Evolutionary conservation across 768 basidiomycete genomes (phyloP).

Genomic region (Leccinum broughii): DNA sequence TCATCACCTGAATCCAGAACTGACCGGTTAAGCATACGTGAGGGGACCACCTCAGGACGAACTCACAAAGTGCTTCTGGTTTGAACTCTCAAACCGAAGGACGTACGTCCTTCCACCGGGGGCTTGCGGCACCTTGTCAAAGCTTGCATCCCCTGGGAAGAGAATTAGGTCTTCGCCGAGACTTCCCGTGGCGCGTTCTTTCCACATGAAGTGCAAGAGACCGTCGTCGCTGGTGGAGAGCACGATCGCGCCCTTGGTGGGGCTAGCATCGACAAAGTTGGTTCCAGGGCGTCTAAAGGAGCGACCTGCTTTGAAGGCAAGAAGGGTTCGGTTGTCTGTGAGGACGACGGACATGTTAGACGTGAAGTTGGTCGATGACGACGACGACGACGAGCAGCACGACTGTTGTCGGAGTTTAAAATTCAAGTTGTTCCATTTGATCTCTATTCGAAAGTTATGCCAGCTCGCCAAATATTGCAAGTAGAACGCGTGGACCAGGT

Average conservation of each 20-base stretch:
- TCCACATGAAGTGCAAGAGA: conserved; percentile 79
- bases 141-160: conserved; percentile 83
- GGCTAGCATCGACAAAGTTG: conserved; percentile 64
- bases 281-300: conserved; percentile 66
- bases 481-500: too few species aligned
- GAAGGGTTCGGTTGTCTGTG: conserved; percentile 32
- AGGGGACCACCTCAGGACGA: background rate
- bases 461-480: too few species aligned
- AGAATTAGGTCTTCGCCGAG: conserved; percentile 83
- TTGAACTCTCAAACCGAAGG: conserved; percentile 88
- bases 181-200: conserved; percentile 60
- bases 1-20: conserved; percentile 85
- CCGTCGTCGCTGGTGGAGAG: conserved; percentile 73
- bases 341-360: conserved; percentile 26
- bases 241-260: conserved; percentile 73
- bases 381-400: background rate
- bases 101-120: conserved; percentile 74
- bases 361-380: background rate
- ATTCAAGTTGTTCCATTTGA: background rate
- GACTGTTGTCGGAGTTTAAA: background rate
- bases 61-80: conserved; percentile 86
- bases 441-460: too few species aligned
- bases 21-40: conserved; percentile 27
- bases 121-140: conserved; percentile 71
- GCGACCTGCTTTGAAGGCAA: conserved; percentile 71